Base-by-base conservation (phyloP, 805 yeast genomes). In the Saccharomyces paradoxus region DNA sequence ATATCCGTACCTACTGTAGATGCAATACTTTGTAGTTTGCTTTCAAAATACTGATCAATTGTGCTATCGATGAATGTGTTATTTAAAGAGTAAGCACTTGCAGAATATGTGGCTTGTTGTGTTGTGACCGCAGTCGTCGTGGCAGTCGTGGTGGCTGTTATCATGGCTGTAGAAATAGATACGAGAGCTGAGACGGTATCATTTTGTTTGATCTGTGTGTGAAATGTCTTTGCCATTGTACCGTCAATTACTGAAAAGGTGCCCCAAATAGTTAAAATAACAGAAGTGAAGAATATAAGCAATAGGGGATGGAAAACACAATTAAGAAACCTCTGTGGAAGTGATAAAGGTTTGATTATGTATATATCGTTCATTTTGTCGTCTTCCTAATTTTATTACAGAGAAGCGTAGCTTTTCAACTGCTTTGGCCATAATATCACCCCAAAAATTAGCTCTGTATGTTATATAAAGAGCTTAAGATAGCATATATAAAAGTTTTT, bases 251-350 rank as follows among this genome's bases (percentile, higher is more conserved):
- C 48, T 9, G 48, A 30, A 50, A 53, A 51, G 21, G 54, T 41
- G 14, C 54, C 41, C 63, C 63, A 60, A 26, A 55, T 46, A 2
- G 61, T 46, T 17, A 59, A 29, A n/a, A 59, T 41, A 14, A 56
- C 50, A 17, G 48, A 37, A 8, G 51, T 26, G 21, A 58, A 50
- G 28, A 58, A 37, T 21, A 54, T 51, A 50, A 59, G 50, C n/a
- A 55, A 21, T 13, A 55, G 32, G 1, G 63, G 62, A 27, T 55
- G 55, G 50, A 60, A 55, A 8, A 56, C 32, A 46, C 59, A 54
- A 21, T 46, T 46, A 41, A 56, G 14, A 29, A 60, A 51, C 17
- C 63, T 56, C 55, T 55, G 59, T 3, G 58, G 60, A 22, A 59
- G 37, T 9, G 60, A 57, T 10, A 56, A 53, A 21, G 53, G 48